These are phyloP conservation scores for Penicillium sp. DNA, from an alignment of 2,329 filamentous ascomycete genomes.

Conservation along the genomic window DNA sequence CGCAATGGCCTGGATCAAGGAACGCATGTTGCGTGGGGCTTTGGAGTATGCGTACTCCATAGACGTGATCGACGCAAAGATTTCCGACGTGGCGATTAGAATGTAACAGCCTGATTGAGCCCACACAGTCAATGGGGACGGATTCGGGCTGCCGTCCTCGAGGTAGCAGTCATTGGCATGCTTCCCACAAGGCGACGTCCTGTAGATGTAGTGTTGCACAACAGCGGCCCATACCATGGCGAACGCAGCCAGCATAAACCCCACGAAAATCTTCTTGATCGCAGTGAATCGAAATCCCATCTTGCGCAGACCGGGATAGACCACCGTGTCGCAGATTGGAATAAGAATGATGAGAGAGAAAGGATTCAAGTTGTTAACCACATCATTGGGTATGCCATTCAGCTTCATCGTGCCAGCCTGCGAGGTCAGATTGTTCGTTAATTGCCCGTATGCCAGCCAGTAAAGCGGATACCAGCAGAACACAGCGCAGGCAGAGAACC, in stretches of 20 bases:
- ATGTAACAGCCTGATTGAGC: slow-evolving; percentile 47
- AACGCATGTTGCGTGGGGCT: slow-evolving; percentile 73
- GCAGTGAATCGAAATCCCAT: slow-evolving; percentile 47
- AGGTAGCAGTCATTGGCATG: slow-evolving; percentile 45
- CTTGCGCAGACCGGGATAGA: slow-evolving; percentile 48
- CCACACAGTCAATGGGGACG: slow-evolving; percentile 59
- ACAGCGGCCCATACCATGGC: slow-evolving; percentile 49
- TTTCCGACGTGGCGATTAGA: slow-evolving; percentile 52
- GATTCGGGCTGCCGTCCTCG: slow-evolving; percentile 20
- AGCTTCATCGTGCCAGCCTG: slow-evolving; percentile 51
- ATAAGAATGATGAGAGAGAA: slow-evolving; percentile 51
- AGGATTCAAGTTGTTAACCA: slow-evolving; percentile 53
- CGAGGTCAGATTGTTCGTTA: slow-evolving; percentile 52
- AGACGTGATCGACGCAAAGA: slow-evolving; percentile 56
- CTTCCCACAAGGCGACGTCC: slow-evolving; percentile 54
- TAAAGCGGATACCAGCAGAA: slow-evolving; percentile 48
- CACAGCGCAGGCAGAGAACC: slow-evolving; percentile 62
- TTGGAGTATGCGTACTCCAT: slow-evolving; percentile 74
- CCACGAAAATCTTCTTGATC: slow-evolving; percentile 49
- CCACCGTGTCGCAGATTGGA: slow-evolving; percentile 48
- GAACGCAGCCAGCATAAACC: slow-evolving; percentile 45
- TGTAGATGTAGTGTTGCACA: slow-evolving; percentile 52
- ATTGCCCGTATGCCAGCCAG: slow-evolving; percentile 48
- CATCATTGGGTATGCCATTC: slow-evolving; percentile 51
- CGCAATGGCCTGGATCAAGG: slow-evolving; percentile 61